phyloP scores from a whole-genome alignment of 257 asterid genomes.

The Gentiana straminea region DNA sequence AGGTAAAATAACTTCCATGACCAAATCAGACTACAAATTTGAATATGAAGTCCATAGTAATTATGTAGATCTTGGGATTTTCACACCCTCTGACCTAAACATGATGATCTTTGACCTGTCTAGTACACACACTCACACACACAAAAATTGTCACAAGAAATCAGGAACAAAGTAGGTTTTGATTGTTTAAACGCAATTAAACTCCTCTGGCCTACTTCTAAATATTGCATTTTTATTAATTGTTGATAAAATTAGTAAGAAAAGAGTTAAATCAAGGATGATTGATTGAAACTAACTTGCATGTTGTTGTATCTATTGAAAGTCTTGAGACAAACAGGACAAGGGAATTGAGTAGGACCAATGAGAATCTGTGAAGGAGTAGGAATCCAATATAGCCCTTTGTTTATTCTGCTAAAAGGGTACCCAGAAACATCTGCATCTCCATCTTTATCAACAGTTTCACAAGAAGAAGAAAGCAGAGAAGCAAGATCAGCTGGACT shows the following conservation, averaged over 20 bases:
- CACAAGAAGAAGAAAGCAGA: slow-evolving; percentile 18
- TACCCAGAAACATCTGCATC: slow-evolving; percentile 23
- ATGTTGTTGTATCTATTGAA: slow-evolving; percentile 94
- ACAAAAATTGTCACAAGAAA: too few species aligned
- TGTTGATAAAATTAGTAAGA: too few species aligned
- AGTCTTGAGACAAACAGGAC: slow-evolving; percentile 82
- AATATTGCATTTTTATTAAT: too few species aligned
- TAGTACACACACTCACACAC: too few species aligned
- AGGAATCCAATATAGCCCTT: slow-evolving; percentile 92
- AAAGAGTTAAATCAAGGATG: too few species aligned
- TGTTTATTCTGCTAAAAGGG: slow-evolving; percentile 43
- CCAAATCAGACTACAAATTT: too few species aligned
- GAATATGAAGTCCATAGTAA: too few species aligned
- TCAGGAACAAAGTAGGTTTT: background rate
- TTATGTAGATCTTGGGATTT: too few species aligned
- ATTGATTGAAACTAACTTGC: slow-evolving; percentile 46
- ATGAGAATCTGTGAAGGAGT: slow-evolving; percentile 93
- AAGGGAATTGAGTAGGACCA: slow-evolving; percentile 86
- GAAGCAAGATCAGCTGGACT: slow-evolving; percentile 73
- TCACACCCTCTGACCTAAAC: too few species aligned
- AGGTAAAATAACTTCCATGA: slow-evolving; percentile 8
- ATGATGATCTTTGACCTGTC: too few species aligned
- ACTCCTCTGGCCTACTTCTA: too few species aligned
- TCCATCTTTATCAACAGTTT: slow-evolving; percentile 7
- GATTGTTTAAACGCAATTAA: background rate